Conservation (phyloP, 202 grass and related monocot genomes). For the Setaria viridis region DNA sequence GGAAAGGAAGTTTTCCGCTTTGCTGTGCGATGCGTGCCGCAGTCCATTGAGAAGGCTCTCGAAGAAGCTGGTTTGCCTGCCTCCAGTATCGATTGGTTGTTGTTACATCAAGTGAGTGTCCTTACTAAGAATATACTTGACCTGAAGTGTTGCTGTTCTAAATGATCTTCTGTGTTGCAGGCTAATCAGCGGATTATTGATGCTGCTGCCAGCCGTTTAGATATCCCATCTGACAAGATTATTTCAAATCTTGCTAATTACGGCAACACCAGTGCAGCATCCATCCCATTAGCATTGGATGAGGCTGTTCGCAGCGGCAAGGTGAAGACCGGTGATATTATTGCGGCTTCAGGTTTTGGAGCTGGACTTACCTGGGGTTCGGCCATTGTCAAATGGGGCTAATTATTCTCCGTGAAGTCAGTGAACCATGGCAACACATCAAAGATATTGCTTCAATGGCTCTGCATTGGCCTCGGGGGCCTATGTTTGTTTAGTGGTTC, state of each 20-base stretch:
- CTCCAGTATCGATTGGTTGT: conserved; percentile 86
- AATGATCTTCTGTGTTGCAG: conserved; percentile 46
- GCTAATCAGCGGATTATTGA: conserved; percentile 96
- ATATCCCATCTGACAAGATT: conserved; percentile 88
- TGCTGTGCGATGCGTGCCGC: conserved; percentile 87
- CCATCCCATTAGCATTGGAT: conserved; percentile 95
- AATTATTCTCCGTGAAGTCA: not conserved
- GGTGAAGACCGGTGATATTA: conserved; percentile 77
- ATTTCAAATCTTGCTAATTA: conserved; percentile 98
- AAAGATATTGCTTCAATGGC: conserved; percentile 30
- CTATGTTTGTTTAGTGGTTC: conserved; percentile 18
- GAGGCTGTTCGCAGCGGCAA: conserved; percentile 78
- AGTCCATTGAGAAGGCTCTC: conserved; percentile 82
- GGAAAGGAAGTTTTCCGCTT: conserved; percentile 98
- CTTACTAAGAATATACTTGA: conserved; percentile 25
- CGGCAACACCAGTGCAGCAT: conserved; percentile 94
- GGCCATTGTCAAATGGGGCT: conserved; percentile 84
- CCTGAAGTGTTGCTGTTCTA: conserved; percentile 14
- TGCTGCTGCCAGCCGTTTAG: conserved; percentile 76
- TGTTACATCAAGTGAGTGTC: conserved; percentile 89
- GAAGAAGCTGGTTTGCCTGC: conserved; percentile 70
- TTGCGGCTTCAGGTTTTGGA: conserved; percentile 83
- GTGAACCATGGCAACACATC: not conserved
- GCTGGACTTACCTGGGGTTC: conserved; percentile 98
- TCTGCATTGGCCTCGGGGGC: conserved; percentile 21